A percentile compares a stretch with the other conserved stretches of the same genome.
Conservation (phyloP, 768 basidiomycete species). For the Serendipita sp. region DNA sequence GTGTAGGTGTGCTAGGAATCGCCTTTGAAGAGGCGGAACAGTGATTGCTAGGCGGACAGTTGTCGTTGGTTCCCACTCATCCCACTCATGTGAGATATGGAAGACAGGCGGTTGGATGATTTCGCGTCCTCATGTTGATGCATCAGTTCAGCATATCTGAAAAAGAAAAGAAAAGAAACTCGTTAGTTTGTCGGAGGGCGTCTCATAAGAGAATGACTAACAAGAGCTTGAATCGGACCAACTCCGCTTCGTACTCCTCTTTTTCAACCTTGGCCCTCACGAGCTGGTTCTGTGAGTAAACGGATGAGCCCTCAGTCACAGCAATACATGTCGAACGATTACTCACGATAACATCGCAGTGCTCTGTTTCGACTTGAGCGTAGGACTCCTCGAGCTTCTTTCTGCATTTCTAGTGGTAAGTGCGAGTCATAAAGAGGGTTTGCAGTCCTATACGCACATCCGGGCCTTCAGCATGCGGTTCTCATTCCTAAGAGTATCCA, state of each 20-base stretch:
- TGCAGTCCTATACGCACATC: conserved; percentile 40
- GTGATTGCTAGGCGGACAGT: conserved; percentile 7
- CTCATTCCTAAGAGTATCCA: conserved; percentile 65
- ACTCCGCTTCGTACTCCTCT: conserved; percentile 85
- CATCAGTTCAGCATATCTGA: conserved; percentile 60
- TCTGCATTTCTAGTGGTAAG: conserved; percentile 26
- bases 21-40: background rate
- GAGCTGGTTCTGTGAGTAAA: conserved; percentile 74
- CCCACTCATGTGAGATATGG: conserved; percentile 4
- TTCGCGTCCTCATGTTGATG: conserved; percentile 59
- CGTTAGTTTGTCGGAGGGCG: background rate
- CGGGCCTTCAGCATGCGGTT: conserved; percentile 64
- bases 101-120: conserved; percentile 46
- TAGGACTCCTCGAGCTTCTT: conserved; percentile 66
- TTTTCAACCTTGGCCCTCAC: conserved; percentile 77
- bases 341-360: conserved; percentile 54
- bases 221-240: conserved; percentile 89
- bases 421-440: background rate
- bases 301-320: conserved; percentile 12
- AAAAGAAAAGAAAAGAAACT: too few relatives aligned
- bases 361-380: conserved; percentile 67
- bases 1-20: background rate
- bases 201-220: conserved; percentile 26
- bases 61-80: background rate
- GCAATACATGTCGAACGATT: background rate